A percentile compares a stretch with the other conserved stretches of the same genome.
Evolutionary conservation across 2,329 filamentous ascomycete genomes (phyloP).

Genomic region (Hypomyces rosellus): DNA sequence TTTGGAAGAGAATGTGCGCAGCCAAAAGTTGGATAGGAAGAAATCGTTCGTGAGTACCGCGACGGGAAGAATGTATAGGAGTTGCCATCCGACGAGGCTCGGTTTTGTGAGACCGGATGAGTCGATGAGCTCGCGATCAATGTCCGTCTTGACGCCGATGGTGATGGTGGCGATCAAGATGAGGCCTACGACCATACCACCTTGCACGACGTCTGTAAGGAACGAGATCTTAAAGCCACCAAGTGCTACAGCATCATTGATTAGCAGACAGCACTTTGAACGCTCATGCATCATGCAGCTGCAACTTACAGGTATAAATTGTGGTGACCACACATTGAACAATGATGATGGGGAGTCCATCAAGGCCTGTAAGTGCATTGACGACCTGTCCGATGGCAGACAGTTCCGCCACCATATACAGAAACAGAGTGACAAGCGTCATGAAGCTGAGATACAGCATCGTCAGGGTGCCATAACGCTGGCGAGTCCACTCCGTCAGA

Average conservation of each 20-base stretch:
- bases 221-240: constrained; percentile 82
- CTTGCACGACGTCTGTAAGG: constrained; percentile 76
- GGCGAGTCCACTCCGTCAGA: constrained; percentile 75
- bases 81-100: constrained; percentile 73
- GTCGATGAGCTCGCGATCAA: constrained; percentile 62
- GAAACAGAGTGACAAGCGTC: constrained; percentile 73
- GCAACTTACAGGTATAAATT: constrained; percentile 68
- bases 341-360: constrained; percentile 69
- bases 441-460: constrained; percentile 70
- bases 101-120: constrained; percentile 62
- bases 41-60: constrained; percentile 81
- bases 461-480: constrained; percentile 64
- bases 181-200: constrained; percentile 67
- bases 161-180: constrained; percentile 71
- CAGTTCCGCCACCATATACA: constrained; percentile 83
- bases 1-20: constrained; percentile 11
- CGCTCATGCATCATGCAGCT: background rate
- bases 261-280: background rate
- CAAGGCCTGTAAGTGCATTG: constrained; percentile 64
- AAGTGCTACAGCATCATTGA: constrained; percentile 47
- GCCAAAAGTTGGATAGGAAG: constrained; percentile 63
- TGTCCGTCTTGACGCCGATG: constrained; percentile 68
- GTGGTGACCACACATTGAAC: constrained; percentile 73
- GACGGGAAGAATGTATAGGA: constrained; percentile 76
- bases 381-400: constrained; percentile 77